Evolutionary conservation across 306 rosid species (phyloP), one percentile per base, ranked within the genome.

Genomic region (Medicago ruthenica): DNA sequence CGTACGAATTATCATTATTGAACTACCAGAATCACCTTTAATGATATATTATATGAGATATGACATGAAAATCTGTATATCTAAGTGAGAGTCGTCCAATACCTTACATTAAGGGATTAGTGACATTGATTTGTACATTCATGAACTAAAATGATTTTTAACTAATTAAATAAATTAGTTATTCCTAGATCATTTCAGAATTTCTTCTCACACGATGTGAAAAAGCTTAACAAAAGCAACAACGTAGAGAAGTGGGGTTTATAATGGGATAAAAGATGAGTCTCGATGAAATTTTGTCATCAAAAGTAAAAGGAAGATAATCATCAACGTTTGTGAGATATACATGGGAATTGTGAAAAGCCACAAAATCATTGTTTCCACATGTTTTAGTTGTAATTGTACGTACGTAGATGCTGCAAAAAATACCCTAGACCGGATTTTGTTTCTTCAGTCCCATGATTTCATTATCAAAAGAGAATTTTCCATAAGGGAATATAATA

Each of bases 281-380:
- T 57, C 36, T 57, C 12, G 36, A 57, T 20, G 20, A 61, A 34
- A 61, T 31, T 31, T 61, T 31, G 17, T 61, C 42, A 61, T 61
- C 13, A 61, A 61, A 61, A 61, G 67, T 61, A 31, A 61, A 61
- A 61, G 67, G 44, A 61, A 61, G 67, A 61, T 61, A 61, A 31
- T 61, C 21, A 61, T 14, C 42, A 14, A 31, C n/a, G 5, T 24
- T 16, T 24, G 67, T 61, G 44, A 31, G 67, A 61, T 61, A 61
- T 61, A 34, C 67, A 61, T 61, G 67, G 67, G 67, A 22, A 31
- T 61, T 61, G 67, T 61, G 44, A 61, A 61, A 61, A 61, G 67
- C 15, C 21, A 61, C 12, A 61, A 60, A 60, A 60, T 60, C 66
- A 20, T 60, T 27, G 40, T 60, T 60, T 60, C 66, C 18, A 60